Evolutionary conservation across 805 yeast species (phyloP), one percentile per base, ranked within the genome.

Genomic region (Wickerhamia fluorescens): DNA sequence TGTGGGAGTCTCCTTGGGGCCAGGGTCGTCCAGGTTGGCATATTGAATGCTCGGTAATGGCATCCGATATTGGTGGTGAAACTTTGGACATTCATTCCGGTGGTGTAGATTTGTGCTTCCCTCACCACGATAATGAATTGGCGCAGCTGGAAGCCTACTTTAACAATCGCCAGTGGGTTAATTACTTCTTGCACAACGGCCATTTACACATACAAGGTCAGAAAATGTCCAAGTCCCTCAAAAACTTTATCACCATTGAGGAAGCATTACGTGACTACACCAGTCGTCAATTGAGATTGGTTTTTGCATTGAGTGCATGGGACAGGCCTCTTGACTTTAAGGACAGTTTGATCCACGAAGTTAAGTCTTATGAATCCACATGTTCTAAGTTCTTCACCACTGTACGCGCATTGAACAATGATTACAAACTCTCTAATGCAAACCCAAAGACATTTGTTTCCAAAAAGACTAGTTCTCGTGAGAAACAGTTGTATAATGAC

Each of bases 21-120:
- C 67, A 67, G 35, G 98, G 98, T 30, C 79, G 98, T 55, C 98
- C 98, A 9, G 98, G 98, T 4, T 92, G 98, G 98, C 98, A 92
- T 55, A 92, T 92, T 54, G 98, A 92, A 61, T 92, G 98, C 70
- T 87, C 96, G 6, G 98, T 92, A 13, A 92, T 92, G 98, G 97
- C 97, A 2, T 72, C 87, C 29, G 94, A 87, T 42, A 71, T 88
- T 26, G 69, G 83, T 21, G 97, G 97, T 4, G 58, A 72, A 13
- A 68, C 69, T 35, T 82, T 92, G 71, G 98, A 92, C 56, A 85
- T 92, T 42, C 98, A 92, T 53, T 78, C 95, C 11, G 98, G 98
- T 34, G 98, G 98, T 41, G 76, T 92, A 31, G 98, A 92, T 61
- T 71, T 92, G 48, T 96, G 97, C 13, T 92, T 92, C 66, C 99